phyloP scores from a whole-genome alignment of 768 basidiomycete species.

The Suillus decipiens region DNA sequence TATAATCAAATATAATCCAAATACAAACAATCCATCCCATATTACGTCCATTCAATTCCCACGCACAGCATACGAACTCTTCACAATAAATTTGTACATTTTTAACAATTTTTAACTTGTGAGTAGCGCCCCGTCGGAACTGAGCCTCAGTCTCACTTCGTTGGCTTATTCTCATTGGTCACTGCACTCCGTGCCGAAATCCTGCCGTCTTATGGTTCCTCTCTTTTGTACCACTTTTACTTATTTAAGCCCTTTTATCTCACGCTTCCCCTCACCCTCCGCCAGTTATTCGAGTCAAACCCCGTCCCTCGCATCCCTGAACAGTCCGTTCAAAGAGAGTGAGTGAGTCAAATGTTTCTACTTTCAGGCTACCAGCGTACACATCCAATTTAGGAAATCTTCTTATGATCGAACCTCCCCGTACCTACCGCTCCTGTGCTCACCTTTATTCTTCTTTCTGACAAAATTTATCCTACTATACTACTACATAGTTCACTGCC shows the following conservation, averaged over 20 bases:
- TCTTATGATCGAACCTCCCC: background rate
- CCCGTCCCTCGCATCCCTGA: constrained; percentile 7
- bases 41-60: constrained; percentile 34
- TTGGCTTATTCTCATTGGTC: background rate
- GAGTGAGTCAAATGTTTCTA: constrained; percentile 2
- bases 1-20: constrained; percentile 21
- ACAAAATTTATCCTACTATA: background rate
- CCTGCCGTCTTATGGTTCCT: background rate
- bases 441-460: constrained; percentile 1
- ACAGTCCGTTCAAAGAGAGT: background rate
- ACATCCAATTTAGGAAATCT: background rate
- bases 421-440: background rate
- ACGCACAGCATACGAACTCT: constrained; percentile 31
- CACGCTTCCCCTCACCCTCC: constrained; percentile 15
- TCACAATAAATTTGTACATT: constrained; percentile 3
- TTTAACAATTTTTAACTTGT: constrained; percentile 2
- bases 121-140: constrained; percentile 11
- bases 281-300: background rate
- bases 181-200: constrained; percentile 2
- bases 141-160: constrained; percentile 18
- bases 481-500: background rate
- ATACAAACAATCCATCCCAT: constrained; percentile 25
- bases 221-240: constrained; percentile 6
- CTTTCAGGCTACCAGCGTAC: background rate
- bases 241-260: background rate